Conservation (phyloP, 75 land plant species). For the Pinus taeda region DNA sequence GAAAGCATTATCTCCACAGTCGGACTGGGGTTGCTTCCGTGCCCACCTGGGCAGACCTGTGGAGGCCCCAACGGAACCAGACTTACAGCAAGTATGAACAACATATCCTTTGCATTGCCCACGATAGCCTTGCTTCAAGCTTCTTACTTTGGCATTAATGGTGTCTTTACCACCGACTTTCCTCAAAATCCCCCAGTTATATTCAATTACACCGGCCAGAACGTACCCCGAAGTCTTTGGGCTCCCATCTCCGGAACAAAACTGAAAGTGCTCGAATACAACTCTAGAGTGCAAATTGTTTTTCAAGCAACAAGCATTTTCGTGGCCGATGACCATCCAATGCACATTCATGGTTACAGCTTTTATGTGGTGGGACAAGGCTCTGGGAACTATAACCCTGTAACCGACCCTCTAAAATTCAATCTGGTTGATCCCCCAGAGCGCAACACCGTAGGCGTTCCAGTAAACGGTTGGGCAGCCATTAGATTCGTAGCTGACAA, state of each 20-base stretch:
- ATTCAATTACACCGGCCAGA: conserved; percentile 3
- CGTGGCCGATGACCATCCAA: conserved; percentile 17
- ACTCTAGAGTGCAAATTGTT: conserved; percentile 12
- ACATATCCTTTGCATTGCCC: conserved; percentile 5
- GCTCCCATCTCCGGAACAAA: neutral
- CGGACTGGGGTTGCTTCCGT: conserved; percentile 21
- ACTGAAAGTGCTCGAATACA: conserved; percentile 10
- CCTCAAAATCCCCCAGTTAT: neutral
- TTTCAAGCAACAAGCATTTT: conserved; percentile 15
- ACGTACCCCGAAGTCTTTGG: neutral
- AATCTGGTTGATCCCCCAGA: conserved; percentile 18
- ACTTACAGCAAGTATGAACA: conserved; percentile 1
- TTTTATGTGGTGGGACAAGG: conserved; percentile 22
- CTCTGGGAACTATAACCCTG: conserved; percentile 19
- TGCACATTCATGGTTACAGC: conserved; percentile 28
- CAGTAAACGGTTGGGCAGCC: conserved; percentile 22
- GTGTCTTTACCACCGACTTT: conserved; percentile 21
- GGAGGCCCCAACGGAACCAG: neutral
- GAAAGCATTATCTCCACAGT: conserved; percentile 24
- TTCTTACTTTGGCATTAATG: conserved; percentile 9
- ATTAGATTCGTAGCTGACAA: conserved; percentile 21
- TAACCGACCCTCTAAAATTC: conserved; percentile 9
- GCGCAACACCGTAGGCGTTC: conserved; percentile 19
- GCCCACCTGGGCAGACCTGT: conserved; percentile 7
- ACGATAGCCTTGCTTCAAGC: conserved; percentile 11